Evolutionary conservation across 2,329 filamentous ascomycete genomes (phyloP).

Genomic region (Fusarium miscanthi): DNA sequence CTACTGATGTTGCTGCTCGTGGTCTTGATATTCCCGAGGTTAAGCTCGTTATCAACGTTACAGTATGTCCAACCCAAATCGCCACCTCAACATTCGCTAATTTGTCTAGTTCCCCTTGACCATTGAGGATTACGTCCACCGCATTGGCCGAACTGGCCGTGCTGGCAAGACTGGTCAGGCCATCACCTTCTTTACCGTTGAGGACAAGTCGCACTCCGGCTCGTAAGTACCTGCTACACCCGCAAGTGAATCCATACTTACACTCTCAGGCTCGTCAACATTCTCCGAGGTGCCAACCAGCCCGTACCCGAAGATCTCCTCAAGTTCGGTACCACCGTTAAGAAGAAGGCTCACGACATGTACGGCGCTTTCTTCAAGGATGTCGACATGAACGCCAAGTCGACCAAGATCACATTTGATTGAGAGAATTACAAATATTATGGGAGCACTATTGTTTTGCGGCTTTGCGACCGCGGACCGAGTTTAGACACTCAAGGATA

Average conservation of each 20-base stretch:
- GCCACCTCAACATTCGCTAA: not conserved
- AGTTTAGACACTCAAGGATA: conserved; percentile 62
- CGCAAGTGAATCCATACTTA: conserved; percentile 7
- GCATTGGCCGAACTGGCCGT: conserved; percentile 93
- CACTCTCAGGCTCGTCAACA: conserved; percentile 81
- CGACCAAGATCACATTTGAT: conserved; percentile 94
- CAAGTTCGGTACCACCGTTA: conserved; percentile 97
- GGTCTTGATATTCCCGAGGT: conserved; percentile 96
- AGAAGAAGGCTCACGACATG: conserved; percentile 96
- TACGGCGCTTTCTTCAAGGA: conserved; percentile 98
- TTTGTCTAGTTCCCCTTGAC: conserved; percentile 80
- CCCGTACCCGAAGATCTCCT: conserved; percentile 88
- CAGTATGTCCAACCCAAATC: conserved; percentile 58
- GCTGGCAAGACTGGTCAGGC: conserved; percentile 90
- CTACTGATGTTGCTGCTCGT: conserved; percentile 94
- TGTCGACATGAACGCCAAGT: conserved; percentile 82
- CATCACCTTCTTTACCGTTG: conserved; percentile 93
- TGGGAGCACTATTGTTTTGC: conserved; percentile 44
- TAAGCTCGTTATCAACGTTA: conserved; percentile 93
- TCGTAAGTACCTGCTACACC: conserved; percentile 68
- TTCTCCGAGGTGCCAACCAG: conserved; percentile 93
- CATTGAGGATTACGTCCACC: conserved; percentile 96
- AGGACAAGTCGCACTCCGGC: conserved; percentile 92
- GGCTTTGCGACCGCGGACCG: conserved; percentile 51
- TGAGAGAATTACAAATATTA: conserved; percentile 44